These are phyloP conservation scores for Adansonia grandidieri DNA, from an alignment of 441 rosid genomes.

Conservation along the genomic window DNA sequence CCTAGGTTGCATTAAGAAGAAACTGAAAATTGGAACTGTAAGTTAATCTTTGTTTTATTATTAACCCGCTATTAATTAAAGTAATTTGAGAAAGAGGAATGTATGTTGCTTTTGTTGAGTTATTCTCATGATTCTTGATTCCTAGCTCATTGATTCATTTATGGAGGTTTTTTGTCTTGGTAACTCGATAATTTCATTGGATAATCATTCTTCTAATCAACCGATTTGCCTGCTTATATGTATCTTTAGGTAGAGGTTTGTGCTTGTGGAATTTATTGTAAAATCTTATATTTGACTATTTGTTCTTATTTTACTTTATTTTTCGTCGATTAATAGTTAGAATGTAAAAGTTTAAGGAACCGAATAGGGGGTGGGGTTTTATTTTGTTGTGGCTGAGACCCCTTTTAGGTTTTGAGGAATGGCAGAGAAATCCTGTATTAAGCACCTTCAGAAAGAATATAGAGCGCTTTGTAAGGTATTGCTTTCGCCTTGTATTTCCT, in stretches of 20 bases:
- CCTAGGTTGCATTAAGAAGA: neutral
- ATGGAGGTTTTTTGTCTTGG: neutral
- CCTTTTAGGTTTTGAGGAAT: constrained; percentile 41
- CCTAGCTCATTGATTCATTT: neutral
- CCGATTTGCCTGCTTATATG: constrained; percentile 5
- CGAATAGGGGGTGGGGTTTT: constrained; percentile 17
- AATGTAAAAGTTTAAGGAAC: constrained; percentile 18
- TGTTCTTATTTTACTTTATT: constrained; percentile 10
- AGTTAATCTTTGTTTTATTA: neutral
- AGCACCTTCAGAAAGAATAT: constrained; percentile 93
- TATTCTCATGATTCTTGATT: neutral
- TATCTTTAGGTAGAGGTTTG: neutral
- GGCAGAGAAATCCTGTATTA: constrained; percentile 91
- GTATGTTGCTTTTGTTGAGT: neutral
- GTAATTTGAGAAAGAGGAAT: neutral
- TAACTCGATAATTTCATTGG: neutral
- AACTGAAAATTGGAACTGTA: neutral
- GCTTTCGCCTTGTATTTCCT: constrained; percentile 20
- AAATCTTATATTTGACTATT: neutral
- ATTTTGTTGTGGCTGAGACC: neutral
- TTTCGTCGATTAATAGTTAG: neutral
- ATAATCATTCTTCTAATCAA: neutral
- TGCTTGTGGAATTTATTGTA: constrained; percentile 5
- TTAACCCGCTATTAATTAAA: neutral
- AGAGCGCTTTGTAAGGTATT: constrained; percentile 90